These are phyloP conservation scores for Trichoderma koningiopsis DNA, from an alignment of 2,329 filamentous ascomycete genomes.

Conservation along the genomic window DNA sequence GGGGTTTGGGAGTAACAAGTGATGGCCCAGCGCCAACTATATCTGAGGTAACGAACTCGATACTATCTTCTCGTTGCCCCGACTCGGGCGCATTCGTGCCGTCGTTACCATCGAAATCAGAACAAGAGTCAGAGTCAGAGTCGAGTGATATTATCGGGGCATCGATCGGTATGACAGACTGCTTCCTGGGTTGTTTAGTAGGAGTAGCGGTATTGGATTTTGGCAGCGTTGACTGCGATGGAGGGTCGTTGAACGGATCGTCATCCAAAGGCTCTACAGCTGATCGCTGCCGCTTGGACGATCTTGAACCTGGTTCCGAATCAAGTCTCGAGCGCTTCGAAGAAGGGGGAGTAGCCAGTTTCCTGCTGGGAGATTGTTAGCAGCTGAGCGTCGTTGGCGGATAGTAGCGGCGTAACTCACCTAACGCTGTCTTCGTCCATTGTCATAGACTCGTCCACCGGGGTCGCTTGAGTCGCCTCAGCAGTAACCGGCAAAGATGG, in stretches of 20 bases:
- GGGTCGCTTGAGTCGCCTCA: constrained; percentile 12
- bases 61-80: constrained; percentile 29
- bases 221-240: constrained; percentile 30
- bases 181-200: constrained; percentile 4
- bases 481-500: constrained; percentile 28
- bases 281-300: constrained; percentile 27
- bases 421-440: constrained; percentile 27
- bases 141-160: constrained; percentile 37
- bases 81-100: constrained; percentile 1
- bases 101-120: constrained; percentile 20
- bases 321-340: constrained; percentile 43
- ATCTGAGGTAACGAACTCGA: constrained; percentile 33
- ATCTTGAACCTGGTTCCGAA: constrained; percentile 28
- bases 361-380: constrained; percentile 33
- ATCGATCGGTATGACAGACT: constrained; percentile 7
- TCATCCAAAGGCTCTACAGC: constrained; percentile 27
- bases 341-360: constrained; percentile 42
- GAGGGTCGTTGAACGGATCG: constrained; percentile 30
- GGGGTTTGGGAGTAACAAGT: background rate
- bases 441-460: constrained; percentile 26
- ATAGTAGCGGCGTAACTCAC: constrained; percentile 28
- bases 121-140: constrained; percentile 31
- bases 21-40: background rate
- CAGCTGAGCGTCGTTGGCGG: background rate
- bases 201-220: constrained; percentile 24